phyloP scores from a whole-genome alignment of 805 yeast species.

The Hanseniaspora jakobsenii region DNA sequence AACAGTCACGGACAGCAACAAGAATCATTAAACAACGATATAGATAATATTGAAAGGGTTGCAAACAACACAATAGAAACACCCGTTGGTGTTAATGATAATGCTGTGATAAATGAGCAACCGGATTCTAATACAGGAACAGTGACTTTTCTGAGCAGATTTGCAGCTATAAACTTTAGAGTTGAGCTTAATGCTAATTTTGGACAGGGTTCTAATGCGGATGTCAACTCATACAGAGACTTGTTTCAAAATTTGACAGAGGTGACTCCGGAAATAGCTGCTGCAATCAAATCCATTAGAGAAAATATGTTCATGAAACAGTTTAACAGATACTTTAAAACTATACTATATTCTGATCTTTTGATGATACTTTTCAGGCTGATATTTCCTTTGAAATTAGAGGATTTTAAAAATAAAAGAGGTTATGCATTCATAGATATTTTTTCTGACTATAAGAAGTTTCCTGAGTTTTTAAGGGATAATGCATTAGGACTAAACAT shows the following conservation, averaged over 20 bases:
- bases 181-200: slow-evolving; percentile 14
- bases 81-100: no score
- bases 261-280: not conserved
- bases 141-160: slow-evolving; percentile 7
- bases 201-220: not conserved
- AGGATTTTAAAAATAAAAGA: slow-evolving; percentile 25
- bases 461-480: slow-evolving; percentile 22
- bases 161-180: slow-evolving; percentile 15
- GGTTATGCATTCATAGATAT: slow-evolving; percentile 26
- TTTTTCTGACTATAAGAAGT: slow-evolving; percentile 24
- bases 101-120: not conserved
- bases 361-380: slow-evolving; percentile 19
- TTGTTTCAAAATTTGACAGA: not conserved
- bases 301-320: slow-evolving; percentile 18
- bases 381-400: slow-evolving; percentile 29
- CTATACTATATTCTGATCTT: slow-evolving; percentile 23
- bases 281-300: not conserved
- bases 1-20: no score
- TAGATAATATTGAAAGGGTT: no score
- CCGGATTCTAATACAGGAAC: slow-evolving; percentile 4
- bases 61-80: no score
- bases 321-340: slow-evolving; percentile 23
- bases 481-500: slow-evolving; percentile 28
- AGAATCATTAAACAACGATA: no score
- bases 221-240: slow-evolving; percentile 3